Conservation (phyloP, 352 stramenopile species). For the Globisporangium recalcitrans region DNA sequence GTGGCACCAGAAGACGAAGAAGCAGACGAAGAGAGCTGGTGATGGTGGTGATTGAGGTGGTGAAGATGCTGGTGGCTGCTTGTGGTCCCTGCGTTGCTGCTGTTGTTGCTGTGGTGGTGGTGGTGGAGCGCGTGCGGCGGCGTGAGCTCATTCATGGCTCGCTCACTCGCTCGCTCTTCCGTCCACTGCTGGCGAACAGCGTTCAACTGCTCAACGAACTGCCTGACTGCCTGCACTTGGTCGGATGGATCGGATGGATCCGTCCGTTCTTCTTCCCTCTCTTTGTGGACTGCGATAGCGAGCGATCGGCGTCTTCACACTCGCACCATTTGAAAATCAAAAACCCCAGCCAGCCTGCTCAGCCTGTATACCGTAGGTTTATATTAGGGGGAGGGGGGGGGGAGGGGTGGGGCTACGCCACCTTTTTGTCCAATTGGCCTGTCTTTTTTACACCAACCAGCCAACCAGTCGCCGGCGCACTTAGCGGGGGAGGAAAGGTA, state of each 20-base stretch:
- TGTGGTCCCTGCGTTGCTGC: neutral
- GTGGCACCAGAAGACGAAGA: neutral
- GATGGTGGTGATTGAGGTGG: neutral
- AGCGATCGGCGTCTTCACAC: constrained; percentile 7
- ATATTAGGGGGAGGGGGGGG: constrained; percentile 2
- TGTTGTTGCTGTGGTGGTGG: constrained; percentile 11
- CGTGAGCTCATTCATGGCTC: constrained; percentile 17
- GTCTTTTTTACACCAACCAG: constrained; percentile 10
- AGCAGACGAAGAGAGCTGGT: neutral
- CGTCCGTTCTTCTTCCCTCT: constrained; percentile 11
- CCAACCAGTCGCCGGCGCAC: constrained; percentile 18
- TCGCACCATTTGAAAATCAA: constrained; percentile 34
- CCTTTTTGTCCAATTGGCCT: constrained; percentile 3
- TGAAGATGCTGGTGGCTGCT: neutral
- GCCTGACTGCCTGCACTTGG: neutral
- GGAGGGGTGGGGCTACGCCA: neutral
- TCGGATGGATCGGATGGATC: constrained; percentile 11
- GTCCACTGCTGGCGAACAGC: neutral
- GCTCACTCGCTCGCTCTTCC: neutral
- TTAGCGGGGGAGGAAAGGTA: constrained; percentile 15
- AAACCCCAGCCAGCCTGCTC: constrained; percentile 5
- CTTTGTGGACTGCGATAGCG: constrained; percentile 9
- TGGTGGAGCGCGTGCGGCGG: constrained; percentile 15
- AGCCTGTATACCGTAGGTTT: neutral
- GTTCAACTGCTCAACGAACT: neutral